phyloP scores from a whole-genome alignment of 495 filamentous ascomycete genomes.

The Neurospora discreta region DNA sequence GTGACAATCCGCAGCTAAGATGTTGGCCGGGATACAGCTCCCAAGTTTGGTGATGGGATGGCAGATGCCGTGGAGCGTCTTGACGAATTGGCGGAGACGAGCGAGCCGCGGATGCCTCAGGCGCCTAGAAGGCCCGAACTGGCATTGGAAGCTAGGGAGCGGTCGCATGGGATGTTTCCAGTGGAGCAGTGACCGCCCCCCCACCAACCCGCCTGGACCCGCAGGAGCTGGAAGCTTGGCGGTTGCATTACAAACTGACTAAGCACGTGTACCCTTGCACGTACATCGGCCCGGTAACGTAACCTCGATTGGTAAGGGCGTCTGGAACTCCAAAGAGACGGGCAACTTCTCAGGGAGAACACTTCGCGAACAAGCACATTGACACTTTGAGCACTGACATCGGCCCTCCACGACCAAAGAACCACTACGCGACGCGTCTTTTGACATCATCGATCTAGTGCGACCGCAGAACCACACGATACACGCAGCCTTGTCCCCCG shows the following conservation, averaged over 20 bases:
- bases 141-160: not conserved
- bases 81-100: constrained; percentile 7
- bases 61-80: constrained; percentile 1
- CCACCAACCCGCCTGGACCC: not conserved
- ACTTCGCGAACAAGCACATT: not conserved
- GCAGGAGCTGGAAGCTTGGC: not conserved
- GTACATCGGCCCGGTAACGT: not conserved
- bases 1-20: constrained; percentile 6
- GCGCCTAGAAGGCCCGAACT: constrained; percentile 2
- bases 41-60: not conserved
- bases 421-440: not conserved
- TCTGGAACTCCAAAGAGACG: not conserved
- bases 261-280: not conserved
- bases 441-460: not conserved
- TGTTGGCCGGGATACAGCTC: not conserved
- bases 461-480: not conserved
- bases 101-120: constrained; percentile 5
- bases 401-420: not conserved
- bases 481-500: not conserved
- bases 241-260: not conserved
- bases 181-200: not conserved
- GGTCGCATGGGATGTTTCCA: not conserved
- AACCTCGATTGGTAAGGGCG: not conserved
- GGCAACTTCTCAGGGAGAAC: not conserved
- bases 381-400: not conserved